phyloP scores from a whole-genome alignment of 129 eudicot species.

The Sambucus nigra region DNA sequence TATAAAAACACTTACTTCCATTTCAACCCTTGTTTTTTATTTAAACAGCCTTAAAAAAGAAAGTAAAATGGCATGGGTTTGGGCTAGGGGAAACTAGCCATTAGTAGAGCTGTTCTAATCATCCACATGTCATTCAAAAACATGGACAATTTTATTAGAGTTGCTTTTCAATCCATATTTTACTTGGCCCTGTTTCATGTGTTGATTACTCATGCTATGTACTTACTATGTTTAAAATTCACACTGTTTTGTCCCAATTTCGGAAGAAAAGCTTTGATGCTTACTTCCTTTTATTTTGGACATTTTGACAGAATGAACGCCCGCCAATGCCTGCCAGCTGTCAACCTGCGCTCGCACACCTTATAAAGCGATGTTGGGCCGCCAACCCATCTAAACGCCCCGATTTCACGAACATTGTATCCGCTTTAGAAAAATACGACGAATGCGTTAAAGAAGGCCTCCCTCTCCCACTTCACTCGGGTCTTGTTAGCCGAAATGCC shows the following conservation, averaged over 20 bases:
- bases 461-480: slow-evolving; percentile 64
- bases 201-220: no score
- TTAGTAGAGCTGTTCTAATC: no score
- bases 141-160: no score
- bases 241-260: background rate
- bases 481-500: slow-evolving; percentile 42
- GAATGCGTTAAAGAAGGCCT: slow-evolving; percentile 93
- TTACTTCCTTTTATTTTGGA: slow-evolving; percentile 1
- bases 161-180: no score
- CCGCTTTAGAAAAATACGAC: slow-evolving; percentile 74
- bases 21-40: no score
- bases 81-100: no score
- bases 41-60: no score
- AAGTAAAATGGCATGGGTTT: no score
- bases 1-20: no score
- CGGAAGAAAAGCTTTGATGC: background rate
- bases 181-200: no score
- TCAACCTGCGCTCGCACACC: slow-evolving; percentile 91
- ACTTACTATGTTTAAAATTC: no score
- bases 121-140: no score
- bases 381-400: slow-evolving; percentile 89
- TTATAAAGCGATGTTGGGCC: slow-evolving; percentile 85
- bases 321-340: slow-evolving; percentile 96
- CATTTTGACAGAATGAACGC: slow-evolving; percentile 55
- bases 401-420: slow-evolving; percentile 77